Conservation (phyloP, 805 yeast genomes). For the Schwanniomyces occidentalis region DNA sequence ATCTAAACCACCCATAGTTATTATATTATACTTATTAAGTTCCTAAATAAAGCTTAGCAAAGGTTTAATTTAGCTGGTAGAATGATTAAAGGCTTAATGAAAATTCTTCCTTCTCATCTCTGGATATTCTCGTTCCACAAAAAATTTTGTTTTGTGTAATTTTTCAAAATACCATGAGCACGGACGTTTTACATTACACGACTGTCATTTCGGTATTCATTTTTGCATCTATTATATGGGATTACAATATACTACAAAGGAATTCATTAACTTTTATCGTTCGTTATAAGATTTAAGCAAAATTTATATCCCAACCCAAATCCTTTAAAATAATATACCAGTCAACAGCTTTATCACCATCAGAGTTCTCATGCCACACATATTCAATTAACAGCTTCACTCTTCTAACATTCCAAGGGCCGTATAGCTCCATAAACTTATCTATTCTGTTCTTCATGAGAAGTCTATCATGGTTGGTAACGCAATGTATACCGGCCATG, state of each 20-base stretch:
- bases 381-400: constrained; percentile 45
- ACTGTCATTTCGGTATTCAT: no score
- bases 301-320: constrained; percentile 77
- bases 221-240: no score
- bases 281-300: constrained; percentile 59
- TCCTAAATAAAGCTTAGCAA: constrained; percentile 1
- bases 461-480: constrained; percentile 51
- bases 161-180: neutral
- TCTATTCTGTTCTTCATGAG: constrained; percentile 54
- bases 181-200: neutral
- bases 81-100: no score
- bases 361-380: constrained; percentile 48
- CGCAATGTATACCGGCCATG: constrained; percentile 71
- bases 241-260: no score
- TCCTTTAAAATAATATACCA: constrained; percentile 69
- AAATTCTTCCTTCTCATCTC: constrained; percentile 12
- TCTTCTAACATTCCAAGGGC: constrained; percentile 60
- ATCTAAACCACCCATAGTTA: constrained; percentile 70
- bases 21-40: constrained; percentile 1
- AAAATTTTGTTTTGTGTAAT: constrained; percentile 10
- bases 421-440: constrained; percentile 59
- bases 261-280: no score
- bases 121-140: constrained; percentile 2
- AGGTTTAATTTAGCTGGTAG: neutral
- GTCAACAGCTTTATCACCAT: constrained; percentile 64